phyloP scores from a whole-genome alignment of 228 moss, liverwort and hornwort genomes.

The Sphagnum magellanicum region DNA sequence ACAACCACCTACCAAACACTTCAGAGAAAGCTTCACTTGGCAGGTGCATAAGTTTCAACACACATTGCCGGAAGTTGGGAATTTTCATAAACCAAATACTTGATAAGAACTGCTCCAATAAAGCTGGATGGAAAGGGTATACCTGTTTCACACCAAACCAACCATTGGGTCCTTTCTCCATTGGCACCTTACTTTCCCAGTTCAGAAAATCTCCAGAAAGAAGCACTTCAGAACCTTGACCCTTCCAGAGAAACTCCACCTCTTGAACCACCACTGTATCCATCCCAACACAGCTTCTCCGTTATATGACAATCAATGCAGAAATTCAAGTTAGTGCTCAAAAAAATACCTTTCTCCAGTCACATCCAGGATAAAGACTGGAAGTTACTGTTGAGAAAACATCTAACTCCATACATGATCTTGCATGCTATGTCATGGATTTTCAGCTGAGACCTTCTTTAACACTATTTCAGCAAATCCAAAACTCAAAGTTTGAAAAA shows the following conservation, averaged over 20 bases:
- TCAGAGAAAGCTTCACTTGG: not conserved
- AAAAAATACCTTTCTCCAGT: not conserved
- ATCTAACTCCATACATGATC: not conserved
- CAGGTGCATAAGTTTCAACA: no score
- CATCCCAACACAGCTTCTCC: conserved; percentile 50
- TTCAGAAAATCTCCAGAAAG: conserved; percentile 75
- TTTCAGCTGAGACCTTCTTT: not conserved
- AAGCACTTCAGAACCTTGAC: conserved; percentile 57
- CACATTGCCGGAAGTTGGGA: no score
- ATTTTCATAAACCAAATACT: no score
- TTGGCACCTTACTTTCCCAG: conserved; percentile 68
- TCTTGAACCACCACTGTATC: conserved; percentile 96
- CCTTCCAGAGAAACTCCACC: conserved; percentile 89
- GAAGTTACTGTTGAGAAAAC: no score
- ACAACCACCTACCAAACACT: conserved; percentile 6
- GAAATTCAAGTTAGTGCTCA: not conserved
- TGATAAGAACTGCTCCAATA: no score
- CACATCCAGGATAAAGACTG: not conserved
- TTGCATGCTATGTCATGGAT: not conserved
- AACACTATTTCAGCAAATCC: not conserved
- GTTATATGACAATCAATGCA: conserved; percentile 19
- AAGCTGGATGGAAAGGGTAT: not conserved
- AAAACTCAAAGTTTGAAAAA: not conserved
- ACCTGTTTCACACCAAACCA: conserved; percentile 80
- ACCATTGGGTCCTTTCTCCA: conserved; percentile 52